These are phyloP conservation scores for Graphium sp. DNA, from an alignment of 2,329 filamentous ascomycete genomes.

Conservation along the genomic window DNA sequence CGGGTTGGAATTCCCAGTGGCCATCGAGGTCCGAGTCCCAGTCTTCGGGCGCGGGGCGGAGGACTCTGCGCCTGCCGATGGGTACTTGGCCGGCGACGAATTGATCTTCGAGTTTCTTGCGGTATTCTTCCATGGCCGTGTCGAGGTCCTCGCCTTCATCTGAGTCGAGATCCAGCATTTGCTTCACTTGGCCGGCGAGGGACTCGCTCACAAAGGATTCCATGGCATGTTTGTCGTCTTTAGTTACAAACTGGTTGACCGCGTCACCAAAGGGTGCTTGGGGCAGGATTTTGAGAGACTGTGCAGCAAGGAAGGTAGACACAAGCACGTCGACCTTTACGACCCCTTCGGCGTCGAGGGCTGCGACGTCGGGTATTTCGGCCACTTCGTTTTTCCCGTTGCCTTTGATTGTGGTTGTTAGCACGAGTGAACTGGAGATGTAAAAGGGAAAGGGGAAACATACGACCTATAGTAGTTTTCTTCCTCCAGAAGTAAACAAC, in stretches of 20 bases:
- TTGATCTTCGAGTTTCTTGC: conserved; percentile 50
- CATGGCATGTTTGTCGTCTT: conserved; percentile 89
- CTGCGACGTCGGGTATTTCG: conserved; percentile 45
- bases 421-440: not conserved
- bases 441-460: not conserved
- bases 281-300: conserved; percentile 82
- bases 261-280: conserved; percentile 89
- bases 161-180: conserved; percentile 48
- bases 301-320: conserved; percentile 68
- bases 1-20: conserved; percentile 66
- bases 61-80: conserved; percentile 20
- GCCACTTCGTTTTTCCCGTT: conserved; percentile 28
- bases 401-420: no score
- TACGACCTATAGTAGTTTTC: conserved; percentile 47
- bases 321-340: conserved; percentile 84
- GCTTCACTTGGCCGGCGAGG: conserved; percentile 51
- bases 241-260: conserved; percentile 82
- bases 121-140: conserved; percentile 56
- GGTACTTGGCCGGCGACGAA: conserved; percentile 48
- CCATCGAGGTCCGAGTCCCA: conserved; percentile 92
- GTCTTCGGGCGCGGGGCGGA: conserved; percentile 59
- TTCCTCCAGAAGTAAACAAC: conserved; percentile 87
- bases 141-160: conserved; percentile 53
- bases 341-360: conserved; percentile 20
- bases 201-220: conserved; percentile 62